Base-by-base conservation (phyloP, 768 basidiomycete species). In the Russula griseocarnosa region DNA sequence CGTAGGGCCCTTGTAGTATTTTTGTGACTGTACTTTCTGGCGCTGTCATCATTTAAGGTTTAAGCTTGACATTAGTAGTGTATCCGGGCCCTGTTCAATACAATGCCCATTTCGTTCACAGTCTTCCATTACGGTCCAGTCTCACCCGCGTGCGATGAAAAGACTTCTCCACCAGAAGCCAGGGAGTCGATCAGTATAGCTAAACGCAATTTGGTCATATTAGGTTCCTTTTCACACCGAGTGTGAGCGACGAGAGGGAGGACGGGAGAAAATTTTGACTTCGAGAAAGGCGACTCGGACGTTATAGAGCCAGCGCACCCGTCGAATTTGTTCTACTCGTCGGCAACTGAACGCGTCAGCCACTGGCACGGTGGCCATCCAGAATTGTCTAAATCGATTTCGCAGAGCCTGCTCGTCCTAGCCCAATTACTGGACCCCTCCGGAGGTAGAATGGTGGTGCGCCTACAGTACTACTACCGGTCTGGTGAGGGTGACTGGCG, bases 281-380 rank as follows among this genome's bases (percentile, higher is more conserved):
- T 5, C n/a, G 30, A 28, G 50, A 30, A 5, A 5, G 36, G 38
- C 10, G 73, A 28, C 38, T 40, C 3, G 8, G 14, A 34, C 9
- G 42, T 8, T 44, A 7, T 6, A n/a, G 20, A 44, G 20, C 8
- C 9, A 5, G 36, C 80, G 44, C 58, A 89, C 92, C 81, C 91
- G 90, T 36, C 87, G 84, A 69, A 94, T 86, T 70, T 86, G 81
- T 69, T 91, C 89, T n/a, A 94, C 72, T 94, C 92, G 52, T 88
- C 86, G 66, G 82, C 83, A 75, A n/a, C n/a, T n/a, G n/a, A 94
- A 94, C 13, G 84, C 90, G 71, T 92, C 89, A 2, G 86, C 88
- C 7, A 93, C 81, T 0, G 87, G 84, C 90, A 94, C 28, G 28
- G 28, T 3, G 3, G 28, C 5, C 28, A 30, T 92, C 91, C 92